Evolutionary conservation across 345 rosid species (phyloP).

Genomic region (Citrus inodora): DNA sequence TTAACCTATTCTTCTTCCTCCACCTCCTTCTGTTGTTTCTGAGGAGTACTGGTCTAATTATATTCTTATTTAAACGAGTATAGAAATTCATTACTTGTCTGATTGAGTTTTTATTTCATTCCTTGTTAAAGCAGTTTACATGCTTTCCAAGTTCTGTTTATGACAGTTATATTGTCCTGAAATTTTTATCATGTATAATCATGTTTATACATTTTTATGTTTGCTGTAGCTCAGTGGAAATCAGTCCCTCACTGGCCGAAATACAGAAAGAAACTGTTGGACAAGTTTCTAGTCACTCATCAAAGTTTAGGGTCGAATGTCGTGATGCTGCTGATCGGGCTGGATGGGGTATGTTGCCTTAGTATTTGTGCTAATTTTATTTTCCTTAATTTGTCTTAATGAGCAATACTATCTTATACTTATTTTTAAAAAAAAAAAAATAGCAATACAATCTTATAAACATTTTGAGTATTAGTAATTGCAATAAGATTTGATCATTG

Average conservation of each 20-base stretch:
- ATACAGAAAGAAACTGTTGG: slow-evolving; percentile 87
- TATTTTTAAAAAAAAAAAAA: too few relatives aligned
- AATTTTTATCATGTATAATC: background rate
- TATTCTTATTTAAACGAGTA: background rate
- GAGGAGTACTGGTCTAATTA: background rate
- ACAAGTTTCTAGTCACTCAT: slow-evolving; percentile 70
- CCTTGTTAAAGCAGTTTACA: background rate
- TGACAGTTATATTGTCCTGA: background rate
- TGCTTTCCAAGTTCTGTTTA: background rate
- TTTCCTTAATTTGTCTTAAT: background rate
- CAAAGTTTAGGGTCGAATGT: slow-evolving; percentile 79
- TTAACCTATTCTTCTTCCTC: background rate
- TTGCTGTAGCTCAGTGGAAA: slow-evolving; percentile 83
- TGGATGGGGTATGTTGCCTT: slow-evolving; percentile 78
- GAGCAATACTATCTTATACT: background rate
- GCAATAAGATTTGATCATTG: background rate
- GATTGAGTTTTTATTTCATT: background rate
- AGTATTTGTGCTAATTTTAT: background rate
- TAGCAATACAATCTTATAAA: background rate
- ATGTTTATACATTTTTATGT: slow-evolving; percentile 12
- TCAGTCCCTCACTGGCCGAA: slow-evolving; percentile 84
- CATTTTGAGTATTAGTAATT: background rate
- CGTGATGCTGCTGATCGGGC: slow-evolving; percentile 84
- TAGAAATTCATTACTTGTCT: background rate
- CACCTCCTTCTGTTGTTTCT: background rate